Evolutionary conservation across 305 asterid genomes (phyloP), one percentile per base, ranked within the genome.

Genomic region (Solanum hybrid): DNA sequence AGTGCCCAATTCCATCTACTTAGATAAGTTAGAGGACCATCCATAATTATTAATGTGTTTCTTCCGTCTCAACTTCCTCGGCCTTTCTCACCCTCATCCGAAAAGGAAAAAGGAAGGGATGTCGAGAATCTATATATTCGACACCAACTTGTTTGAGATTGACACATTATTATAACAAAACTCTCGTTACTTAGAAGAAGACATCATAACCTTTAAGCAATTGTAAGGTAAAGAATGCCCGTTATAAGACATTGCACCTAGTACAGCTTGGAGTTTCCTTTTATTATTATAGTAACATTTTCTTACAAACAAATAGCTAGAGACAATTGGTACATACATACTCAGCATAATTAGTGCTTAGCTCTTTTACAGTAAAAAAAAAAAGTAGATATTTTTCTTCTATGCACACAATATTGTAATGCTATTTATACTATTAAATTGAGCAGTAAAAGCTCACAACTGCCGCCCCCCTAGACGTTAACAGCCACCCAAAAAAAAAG

Each of bases 331-430:
- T 82, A 82, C 87, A 46, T 84, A 84, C 71, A 82, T 46, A 82
- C 73, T 46, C 73, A 82, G 40, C 87, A 46, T 84, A 84, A 84
- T 46, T 84, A 84, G 87, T 46, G 73, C 87, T 84, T 84, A 84
- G 87, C 73, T 84, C 87, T 84, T 84, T 29, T 84, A 31, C 20
- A 84, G 4, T 84, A 24, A n/a, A 79, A n/a, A 32, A 34, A 38
- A 42, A n/a, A 24, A 9, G 6, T 27, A 82, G 87, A 82, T 84
- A 46, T 46, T 3, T 40, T 3, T 51, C 4, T 17, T 84, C 37
- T 84, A 84, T 46, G 73, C 87, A 84, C 73, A 84, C 73, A 84
- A 84, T 84, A 29, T 17, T 29, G 40, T 46, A 46, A 84, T 84
- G 73, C 86, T 46, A 42, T 38, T 38, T 16, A 34, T 75, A 37